phyloP scores from a whole-genome alignment of 2,329 filamentous ascomycete species.

The Alternaria sp. region DNA sequence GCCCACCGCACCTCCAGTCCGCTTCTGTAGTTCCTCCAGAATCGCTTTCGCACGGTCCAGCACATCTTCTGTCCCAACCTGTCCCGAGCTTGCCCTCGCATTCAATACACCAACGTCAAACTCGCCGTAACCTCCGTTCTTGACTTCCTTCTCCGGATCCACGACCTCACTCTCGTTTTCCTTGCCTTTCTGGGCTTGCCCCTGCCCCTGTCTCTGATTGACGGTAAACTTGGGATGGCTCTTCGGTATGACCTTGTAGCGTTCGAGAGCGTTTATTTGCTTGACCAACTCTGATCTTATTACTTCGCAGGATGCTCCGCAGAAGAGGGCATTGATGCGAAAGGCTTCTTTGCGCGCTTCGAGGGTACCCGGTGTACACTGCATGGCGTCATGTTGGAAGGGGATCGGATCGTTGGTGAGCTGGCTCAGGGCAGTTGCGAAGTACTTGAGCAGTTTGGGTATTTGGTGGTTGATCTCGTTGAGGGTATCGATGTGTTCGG shows the following conservation, averaged over 20 bases:
- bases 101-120: conserved; percentile 92
- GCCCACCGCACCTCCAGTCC: conserved; percentile 13
- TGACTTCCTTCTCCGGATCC: conserved; percentile 40
- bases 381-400: conserved; percentile 41
- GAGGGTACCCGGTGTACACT: conserved; percentile 42
- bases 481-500: conserved; percentile 42
- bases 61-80: conserved; percentile 83
- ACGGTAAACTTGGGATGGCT: conserved; percentile 28
- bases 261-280: conserved; percentile 41
- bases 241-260: conserved; percentile 41
- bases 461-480: conserved; percentile 37
- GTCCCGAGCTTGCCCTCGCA: conserved; percentile 78
- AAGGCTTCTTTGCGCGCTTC: conserved; percentile 51
- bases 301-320: conserved; percentile 72
- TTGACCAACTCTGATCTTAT: conserved; percentile 34
- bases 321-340: conserved; percentile 65
- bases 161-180: conserved; percentile 14
- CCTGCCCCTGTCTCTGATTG: conserved; percentile 1
- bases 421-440: conserved; percentile 78
- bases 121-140: conserved; percentile 57
- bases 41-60: conserved; percentile 69
- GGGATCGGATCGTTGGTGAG: conserved; percentile 59
- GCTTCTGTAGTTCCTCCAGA: conserved; percentile 50
- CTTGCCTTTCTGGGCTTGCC: conserved; percentile 6
- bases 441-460: conserved; percentile 70